Conservation (phyloP, 2,329 filamentous ascomycete genomes). For the Microdochium trichocladiopsis region DNA sequence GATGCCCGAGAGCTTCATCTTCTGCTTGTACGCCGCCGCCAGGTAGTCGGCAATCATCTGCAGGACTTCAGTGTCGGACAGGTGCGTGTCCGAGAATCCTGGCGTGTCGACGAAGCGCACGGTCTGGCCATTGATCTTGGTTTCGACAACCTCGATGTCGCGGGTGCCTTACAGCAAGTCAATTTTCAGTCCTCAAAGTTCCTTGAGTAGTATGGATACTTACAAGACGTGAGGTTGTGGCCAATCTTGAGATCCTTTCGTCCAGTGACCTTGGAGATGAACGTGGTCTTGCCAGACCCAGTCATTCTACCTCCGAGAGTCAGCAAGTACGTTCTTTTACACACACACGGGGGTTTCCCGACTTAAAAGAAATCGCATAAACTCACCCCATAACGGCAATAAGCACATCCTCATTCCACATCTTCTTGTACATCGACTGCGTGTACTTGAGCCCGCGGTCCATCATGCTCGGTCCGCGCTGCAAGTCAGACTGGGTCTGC, state of each 20-base stretch:
- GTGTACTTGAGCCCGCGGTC: constrained; percentile 5
- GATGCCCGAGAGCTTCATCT: constrained; percentile 30
- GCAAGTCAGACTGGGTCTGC: not conserved
- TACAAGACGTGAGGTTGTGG: constrained; percentile 24
- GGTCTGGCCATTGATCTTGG: constrained; percentile 15
- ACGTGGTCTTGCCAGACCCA: constrained; percentile 28
- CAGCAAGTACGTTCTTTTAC: not conserved
- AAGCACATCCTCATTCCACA: constrained; percentile 8
- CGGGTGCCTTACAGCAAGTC: constrained; percentile 14
- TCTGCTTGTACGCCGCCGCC: constrained; percentile 17
- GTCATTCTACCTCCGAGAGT: constrained; percentile 17
- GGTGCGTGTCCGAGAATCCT: constrained; percentile 36
- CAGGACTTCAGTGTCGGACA: constrained; percentile 35
- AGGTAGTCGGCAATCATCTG: constrained; percentile 31
- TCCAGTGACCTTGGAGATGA: constrained; percentile 26
- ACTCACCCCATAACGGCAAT: constrained; percentile 15
- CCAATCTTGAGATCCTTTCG: constrained; percentile 21
- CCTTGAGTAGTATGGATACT: not conserved
- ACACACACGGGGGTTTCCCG: not conserved
- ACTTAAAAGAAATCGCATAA: too few relatives aligned
- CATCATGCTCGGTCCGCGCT: not conserved
- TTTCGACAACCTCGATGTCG: constrained; percentile 19
- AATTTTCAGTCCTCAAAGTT: not conserved
- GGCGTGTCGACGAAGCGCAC: constrained; percentile 35
- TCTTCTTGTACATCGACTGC: constrained; percentile 4